These are phyloP conservation scores for Xylariaceae sp. DNA, from an alignment of 2,329 filamentous ascomycete species.

Conservation along the genomic window DNA sequence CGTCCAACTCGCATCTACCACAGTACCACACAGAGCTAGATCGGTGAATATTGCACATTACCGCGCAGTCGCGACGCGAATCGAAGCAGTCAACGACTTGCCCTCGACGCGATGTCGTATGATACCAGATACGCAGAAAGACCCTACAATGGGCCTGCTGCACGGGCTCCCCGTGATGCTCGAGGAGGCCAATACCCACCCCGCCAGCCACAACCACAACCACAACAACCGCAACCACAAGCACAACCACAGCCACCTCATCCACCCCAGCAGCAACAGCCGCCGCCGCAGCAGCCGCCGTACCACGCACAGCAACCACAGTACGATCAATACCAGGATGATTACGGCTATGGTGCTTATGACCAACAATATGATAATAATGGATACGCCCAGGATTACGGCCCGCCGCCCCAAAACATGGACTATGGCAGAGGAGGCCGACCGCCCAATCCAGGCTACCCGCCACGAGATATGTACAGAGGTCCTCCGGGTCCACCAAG, in stretches of 20 bases:
- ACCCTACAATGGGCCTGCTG: slow-evolving; percentile 44
- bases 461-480: slow-evolving; percentile 43
- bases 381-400: slow-evolving; percentile 39
- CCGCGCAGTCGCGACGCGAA: not conserved
- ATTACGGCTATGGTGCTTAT: slow-evolving; percentile 40
- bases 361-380: slow-evolving; percentile 38
- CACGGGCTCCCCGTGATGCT: slow-evolving; percentile 33
- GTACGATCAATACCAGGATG: slow-evolving; percentile 44
- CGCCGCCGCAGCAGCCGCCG: not conserved
- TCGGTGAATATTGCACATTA: slow-evolving; percentile 6
- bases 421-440: slow-evolving; percentile 42
- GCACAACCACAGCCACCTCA: not conserved
- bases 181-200: slow-evolving; percentile 25
- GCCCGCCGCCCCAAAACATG: slow-evolving; percentile 38
- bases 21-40: slow-evolving; percentile 9
- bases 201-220: not conserved
- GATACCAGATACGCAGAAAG: slow-evolving; percentile 44
- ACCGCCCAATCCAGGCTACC: slow-evolving; percentile 36
- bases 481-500: slow-evolving; percentile 36
- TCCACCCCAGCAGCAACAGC: not conserved
- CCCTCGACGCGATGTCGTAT: slow-evolving; percentile 43
- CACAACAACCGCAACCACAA: not conserved
- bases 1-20: not conserved
- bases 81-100: not conserved
- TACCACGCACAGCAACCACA: slow-evolving; percentile 28